Evolutionary conservation across 2,329 filamentous ascomycete genomes (phyloP).

Genomic region (Alternaria ethzedia): DNA sequence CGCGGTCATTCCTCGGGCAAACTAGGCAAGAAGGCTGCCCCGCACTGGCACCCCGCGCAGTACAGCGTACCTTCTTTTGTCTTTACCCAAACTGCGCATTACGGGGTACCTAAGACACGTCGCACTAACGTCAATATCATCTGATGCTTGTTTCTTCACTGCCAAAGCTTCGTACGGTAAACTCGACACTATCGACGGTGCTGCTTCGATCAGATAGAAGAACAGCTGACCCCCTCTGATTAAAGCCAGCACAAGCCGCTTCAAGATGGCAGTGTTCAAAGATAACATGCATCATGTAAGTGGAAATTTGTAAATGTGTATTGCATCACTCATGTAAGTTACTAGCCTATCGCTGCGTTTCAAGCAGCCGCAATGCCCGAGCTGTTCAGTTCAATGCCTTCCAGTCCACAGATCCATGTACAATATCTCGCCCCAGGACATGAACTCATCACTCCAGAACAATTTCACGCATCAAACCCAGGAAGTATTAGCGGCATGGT

Average conservation of each 20-base stretch:
- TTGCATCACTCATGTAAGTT: conserved; percentile 3
- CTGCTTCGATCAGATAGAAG: not conserved
- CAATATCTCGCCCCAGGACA: conserved; percentile 22
- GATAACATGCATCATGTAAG: conserved; percentile 5
- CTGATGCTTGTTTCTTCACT: not conserved
- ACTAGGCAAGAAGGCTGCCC: not conserved
- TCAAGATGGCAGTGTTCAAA: not conserved
- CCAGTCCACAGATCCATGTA: conserved; percentile 20
- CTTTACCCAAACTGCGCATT: not conserved
- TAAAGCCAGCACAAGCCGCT: not conserved
- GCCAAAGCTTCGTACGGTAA: not conserved
- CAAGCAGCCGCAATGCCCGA: conserved; percentile 25
- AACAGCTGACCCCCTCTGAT: not conserved
- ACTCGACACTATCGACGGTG: not conserved
- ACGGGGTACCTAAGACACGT: not conserved
- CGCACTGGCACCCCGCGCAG: not conserved
- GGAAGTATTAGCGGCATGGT: conserved; percentile 1
- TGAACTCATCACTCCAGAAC: conserved; percentile 23
- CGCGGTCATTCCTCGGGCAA: not conserved
- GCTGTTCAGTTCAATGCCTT: conserved; percentile 21
- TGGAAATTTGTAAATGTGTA: not conserved
- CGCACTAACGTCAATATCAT: not conserved
- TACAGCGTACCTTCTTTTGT: not conserved
- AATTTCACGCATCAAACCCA: conserved; percentile 16
- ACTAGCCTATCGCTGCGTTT: conserved; percentile 14